Conservation (phyloP, 306 rosid genomes). For the Casuarina glauca region DNA sequence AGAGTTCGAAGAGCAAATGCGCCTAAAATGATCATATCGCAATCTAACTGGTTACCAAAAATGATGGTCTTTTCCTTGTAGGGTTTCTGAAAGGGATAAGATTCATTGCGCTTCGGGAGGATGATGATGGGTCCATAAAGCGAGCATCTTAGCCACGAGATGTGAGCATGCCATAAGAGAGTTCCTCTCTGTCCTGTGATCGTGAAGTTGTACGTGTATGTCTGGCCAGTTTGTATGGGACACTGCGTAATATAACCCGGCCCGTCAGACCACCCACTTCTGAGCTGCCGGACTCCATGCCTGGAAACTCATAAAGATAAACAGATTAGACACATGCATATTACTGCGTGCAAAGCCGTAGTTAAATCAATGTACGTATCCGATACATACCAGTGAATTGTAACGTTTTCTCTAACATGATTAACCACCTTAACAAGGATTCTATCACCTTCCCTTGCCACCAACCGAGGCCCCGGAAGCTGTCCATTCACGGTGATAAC, state of each 20-base stretch:
- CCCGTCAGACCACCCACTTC: conserved; percentile 81
- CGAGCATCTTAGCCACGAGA: conserved; percentile 76
- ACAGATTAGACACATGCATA: background rate
- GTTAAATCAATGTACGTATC: background rate
- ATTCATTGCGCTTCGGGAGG: conserved; percentile 59
- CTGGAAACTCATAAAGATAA: conserved; percentile 29
- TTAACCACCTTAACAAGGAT: conserved; percentile 63
- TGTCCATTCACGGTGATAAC: conserved; percentile 62
- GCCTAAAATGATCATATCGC: too few species aligned
- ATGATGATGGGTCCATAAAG: conserved; percentile 76
- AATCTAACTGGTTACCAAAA: conserved; percentile 48
- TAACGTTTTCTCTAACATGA: conserved; percentile 61
- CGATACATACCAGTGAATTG: conserved; percentile 68
- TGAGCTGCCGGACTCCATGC: conserved; percentile 74
- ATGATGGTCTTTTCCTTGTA: conserved; percentile 63
- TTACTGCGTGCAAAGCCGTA: too few species aligned
- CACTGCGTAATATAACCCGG: conserved; percentile 91
- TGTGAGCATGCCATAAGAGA: conserved; percentile 80
- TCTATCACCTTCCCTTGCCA: conserved; percentile 83
- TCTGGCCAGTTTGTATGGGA: conserved; percentile 66
- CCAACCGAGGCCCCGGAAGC: conserved; percentile 72
- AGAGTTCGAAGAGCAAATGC: too few species aligned
- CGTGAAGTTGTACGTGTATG: conserved; percentile 73
- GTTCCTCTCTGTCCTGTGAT: conserved; percentile 79
- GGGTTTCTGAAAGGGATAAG: conserved; percentile 77